A percentile compares a stretch with the other conserved stretches of the same genome.
phyloP scores from a whole-genome alignment of 192 early-diverging fungal species.

The Coemansia sp. region DNA sequence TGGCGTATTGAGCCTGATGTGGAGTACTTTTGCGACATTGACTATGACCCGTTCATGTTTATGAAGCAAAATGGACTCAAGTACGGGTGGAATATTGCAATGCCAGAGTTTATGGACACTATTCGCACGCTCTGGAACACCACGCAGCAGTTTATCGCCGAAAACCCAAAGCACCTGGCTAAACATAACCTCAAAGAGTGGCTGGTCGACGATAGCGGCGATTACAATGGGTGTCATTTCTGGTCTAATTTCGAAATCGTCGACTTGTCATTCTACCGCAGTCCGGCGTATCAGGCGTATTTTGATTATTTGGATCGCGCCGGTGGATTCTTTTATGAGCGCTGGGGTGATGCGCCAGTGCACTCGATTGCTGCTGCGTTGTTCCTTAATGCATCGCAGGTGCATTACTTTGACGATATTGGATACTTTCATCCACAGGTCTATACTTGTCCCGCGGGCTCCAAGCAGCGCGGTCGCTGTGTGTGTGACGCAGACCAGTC shows the following conservation, averaged over 20 bases:
- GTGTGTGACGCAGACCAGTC: slow-evolving; percentile 37
- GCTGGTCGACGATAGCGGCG: slow-evolving; percentile 27
- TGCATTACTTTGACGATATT: slow-evolving; percentile 74
- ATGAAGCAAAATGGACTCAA: slow-evolving; percentile 38
- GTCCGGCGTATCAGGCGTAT: slow-evolving; percentile 57
- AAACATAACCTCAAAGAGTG: slow-evolving; percentile 30
- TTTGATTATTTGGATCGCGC: slow-evolving; percentile 72
- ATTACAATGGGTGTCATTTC: slow-evolving; percentile 70
- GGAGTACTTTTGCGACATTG: slow-evolving; percentile 47
- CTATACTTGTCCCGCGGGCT: slow-evolving; percentile 44
- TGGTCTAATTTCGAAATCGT: slow-evolving; percentile 93
- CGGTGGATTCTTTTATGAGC: slow-evolving; percentile 88
- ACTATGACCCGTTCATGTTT: slow-evolving; percentile 46
- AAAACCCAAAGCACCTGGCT: slow-evolving; percentile 27
- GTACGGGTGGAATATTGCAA: slow-evolving; percentile 41
- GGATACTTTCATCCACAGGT: slow-evolving; percentile 59
- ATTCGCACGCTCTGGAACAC: slow-evolving; percentile 42
- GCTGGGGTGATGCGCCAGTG: slow-evolving; percentile 66
- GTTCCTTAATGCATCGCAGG: slow-evolving; percentile 54
- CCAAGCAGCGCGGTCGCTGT: slow-evolving; percentile 40
- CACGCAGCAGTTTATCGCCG: slow-evolving; percentile 16
- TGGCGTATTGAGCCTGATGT: slow-evolving; percentile 56
- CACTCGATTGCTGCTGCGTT: slow-evolving; percentile 66
- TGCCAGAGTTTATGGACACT: slow-evolving; percentile 34
- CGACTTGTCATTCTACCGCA: slow-evolving; percentile 67